Evolutionary conservation across 345 rosid genomes (phyloP).

Genomic region (Stellera chamaejasme): DNA sequence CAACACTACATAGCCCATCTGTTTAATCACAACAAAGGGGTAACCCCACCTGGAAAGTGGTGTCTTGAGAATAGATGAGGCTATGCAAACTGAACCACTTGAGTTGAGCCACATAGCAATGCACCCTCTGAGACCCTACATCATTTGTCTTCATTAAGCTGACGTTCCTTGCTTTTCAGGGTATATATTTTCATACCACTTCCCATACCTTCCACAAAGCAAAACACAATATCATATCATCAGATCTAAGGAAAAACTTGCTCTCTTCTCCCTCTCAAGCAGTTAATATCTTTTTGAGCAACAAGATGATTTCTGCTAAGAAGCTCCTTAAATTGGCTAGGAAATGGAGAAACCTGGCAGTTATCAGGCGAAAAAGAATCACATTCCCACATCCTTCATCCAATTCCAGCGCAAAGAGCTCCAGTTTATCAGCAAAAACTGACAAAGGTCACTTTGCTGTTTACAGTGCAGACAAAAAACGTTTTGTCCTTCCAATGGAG

Average conservation of each 20-base stretch:
- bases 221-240: not conserved
- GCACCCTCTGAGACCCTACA: constrained; percentile 5
- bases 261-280: not conserved
- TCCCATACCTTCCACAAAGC: not conserved
- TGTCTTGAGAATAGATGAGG: not conserved
- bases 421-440: constrained; percentile 2
- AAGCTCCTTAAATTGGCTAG: constrained; percentile 22
- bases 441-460: constrained; percentile 26
- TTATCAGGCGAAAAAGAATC: constrained; percentile 19
- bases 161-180: not conserved
- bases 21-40: not conserved
- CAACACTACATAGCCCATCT: too few species aligned
- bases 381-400: not conserved
- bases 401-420: not conserved
- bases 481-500: constrained; percentile 19
- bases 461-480: constrained; percentile 18
- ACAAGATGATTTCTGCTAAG: constrained; percentile 20
- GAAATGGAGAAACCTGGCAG: constrained; percentile 27
- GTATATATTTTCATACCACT: not conserved
- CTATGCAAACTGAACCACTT: not conserved
- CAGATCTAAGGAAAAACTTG: not conserved
- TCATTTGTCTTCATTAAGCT: not conserved
- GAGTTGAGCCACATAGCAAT: constrained; percentile 1
- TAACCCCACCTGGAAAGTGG: not conserved
- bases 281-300: not conserved